Base-by-base conservation (phyloP, 371 early-diverging fungal genomes). In the Nematocida displodere region DNA sequence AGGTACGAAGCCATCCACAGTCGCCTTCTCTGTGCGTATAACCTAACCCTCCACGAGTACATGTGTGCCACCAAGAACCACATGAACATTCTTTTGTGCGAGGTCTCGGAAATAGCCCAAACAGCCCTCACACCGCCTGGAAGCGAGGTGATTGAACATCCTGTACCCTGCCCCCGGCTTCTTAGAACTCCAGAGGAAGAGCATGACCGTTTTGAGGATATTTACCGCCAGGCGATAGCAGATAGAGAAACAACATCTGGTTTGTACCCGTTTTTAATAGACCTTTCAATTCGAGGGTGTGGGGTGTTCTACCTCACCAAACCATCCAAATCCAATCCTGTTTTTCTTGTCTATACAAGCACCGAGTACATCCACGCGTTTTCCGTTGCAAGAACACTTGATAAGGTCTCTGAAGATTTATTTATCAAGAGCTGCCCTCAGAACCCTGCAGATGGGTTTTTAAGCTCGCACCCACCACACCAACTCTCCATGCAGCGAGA, bases 351-450 rank as follows among this genome's bases (percentile, higher is more conserved):
- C 2, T 53, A 22, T 39, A 66, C 66, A 22, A 66, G 46, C 55
- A 66, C 66, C 7, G 37, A 46, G 36, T 66, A 66, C 29, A 29
- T 66, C 13, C 66, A 66, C 40, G 66, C 55, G 11, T 66, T 54
- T 55, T 39, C 66, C n/a, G 31, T 46, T 22, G 17, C 29, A 2
- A n/a, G 40, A 17, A 36, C 46, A 24, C 28, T 66, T 11, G 7
- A 15, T 54, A 40, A 44, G 29, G 28, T 55, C 37, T 66, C 66
- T 55, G 24, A 37, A 13, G 40, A 13, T 39, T 39, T 55, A 55
- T 44, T 55, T 47, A 52, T 55, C n/a, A 33, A 55, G 34, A 47
- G 55, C 28, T 4, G 36, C 34, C 24, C 55, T 26, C 7, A 20
- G 7, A 11, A 55, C 5, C 55, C 24, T 55, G 17, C 24, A 28